A percentile compares a stretch with the other conserved stretches of the same genome.
Conservation (phyloP, 805 yeast species). For the Yarrowia hollandica region DNA sequence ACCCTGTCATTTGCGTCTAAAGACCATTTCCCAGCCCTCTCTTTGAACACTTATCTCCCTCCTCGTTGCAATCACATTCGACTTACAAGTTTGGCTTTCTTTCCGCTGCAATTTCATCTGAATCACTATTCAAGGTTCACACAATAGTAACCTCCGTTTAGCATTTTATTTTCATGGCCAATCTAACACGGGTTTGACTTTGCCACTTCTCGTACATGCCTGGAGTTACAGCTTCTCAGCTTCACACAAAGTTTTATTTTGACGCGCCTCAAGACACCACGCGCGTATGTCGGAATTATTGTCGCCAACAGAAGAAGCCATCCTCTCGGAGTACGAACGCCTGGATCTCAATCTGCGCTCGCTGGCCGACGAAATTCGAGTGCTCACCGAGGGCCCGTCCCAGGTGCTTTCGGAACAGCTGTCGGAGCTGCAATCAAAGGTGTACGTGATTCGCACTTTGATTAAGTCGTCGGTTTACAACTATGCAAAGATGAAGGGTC, state of each 20-base stretch:
- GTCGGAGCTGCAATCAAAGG: constrained; percentile 61
- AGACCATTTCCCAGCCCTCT: no score
- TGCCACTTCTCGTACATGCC: no score
- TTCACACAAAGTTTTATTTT: not conserved
- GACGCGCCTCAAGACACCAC: constrained; percentile 6
- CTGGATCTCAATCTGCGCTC: constrained; percentile 11
- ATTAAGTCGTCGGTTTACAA: constrained; percentile 64
- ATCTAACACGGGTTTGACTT: no score
- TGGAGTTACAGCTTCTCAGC: not conserved
- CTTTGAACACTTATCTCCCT: no score
- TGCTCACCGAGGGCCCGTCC: constrained; percentile 33
- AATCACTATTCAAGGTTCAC: no score
- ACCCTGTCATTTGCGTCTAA: no score
- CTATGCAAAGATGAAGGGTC: constrained; percentile 39
- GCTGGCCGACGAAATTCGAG: constrained; percentile 31
- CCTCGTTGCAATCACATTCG: no score
- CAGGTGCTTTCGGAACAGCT: constrained; percentile 51
- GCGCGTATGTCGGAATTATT: constrained; percentile 35
- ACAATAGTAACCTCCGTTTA: no score
- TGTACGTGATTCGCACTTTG: constrained; percentile 63
- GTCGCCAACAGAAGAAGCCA: constrained; percentile 36
- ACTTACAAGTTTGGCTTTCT: no score
- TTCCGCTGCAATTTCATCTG: no score
- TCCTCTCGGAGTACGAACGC: not conserved
- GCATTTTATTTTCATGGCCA: no score